Evolutionary conservation across 208 protist species (phyloP), one percentile per base, ranked within the genome.

Genomic region (Leishmania major): DNA sequence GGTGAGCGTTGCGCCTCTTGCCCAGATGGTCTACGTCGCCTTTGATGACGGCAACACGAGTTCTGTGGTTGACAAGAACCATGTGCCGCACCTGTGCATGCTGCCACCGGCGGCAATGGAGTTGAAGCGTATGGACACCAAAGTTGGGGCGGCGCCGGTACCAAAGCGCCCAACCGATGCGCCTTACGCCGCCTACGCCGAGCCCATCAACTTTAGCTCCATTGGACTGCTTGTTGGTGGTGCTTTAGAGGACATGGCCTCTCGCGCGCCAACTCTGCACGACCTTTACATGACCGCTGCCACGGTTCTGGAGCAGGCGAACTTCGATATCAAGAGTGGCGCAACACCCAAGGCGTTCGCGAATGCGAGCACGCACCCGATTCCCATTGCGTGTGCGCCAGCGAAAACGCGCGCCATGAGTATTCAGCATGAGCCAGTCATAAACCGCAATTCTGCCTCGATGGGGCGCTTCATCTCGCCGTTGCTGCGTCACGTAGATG

Each of bases 251-350:
- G 62, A 77, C 55, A 70, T 93, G 49, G 86, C 90, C 37, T 81
- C 83, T 15, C 73, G 75, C 74, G 43, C 73, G 51, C 91, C 91
- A 0, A 66, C 88, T 66, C 62, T 92, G 51, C 74, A 67, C 31
- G 87, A 90, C 15, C 85, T 96, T 49, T 91, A 92, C 80, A 81
- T 89, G 77, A 86, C 88, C 37, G 90, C 88, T n/a, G 88, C 92
- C 45, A 88, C 81, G 5, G 53, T 88, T 59, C 83, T 75, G 35
- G 89, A 95, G 75, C 80, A 91, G 80, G 88, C 88, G 25, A 51
- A 86, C 51, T 90, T 70, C 35, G 87, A 94, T 67, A 72, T 87
- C 5, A 75, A 79, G 31, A 87, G 80, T 64, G 55, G 80, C 25
- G 73, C 62, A 3, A 31, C 76, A 35, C 83, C 80, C 25, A 71